Evolutionary conservation across 306 rosid species (phyloP), one percentile per base, ranked within the genome.

Genomic region (Quillaja saponaria): DNA sequence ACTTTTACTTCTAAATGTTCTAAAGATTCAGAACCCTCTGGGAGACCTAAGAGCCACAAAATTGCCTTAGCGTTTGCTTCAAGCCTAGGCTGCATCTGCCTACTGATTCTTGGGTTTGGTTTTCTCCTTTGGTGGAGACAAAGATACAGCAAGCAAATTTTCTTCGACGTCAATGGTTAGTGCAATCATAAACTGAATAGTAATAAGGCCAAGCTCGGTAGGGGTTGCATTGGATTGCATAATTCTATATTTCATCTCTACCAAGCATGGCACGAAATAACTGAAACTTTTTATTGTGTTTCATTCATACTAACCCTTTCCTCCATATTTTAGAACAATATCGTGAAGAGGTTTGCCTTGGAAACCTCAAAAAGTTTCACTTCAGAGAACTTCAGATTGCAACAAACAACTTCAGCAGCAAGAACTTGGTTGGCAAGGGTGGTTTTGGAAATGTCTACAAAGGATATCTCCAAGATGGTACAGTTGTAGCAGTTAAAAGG

Each of bases 371-470:
- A 76, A 81, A 81, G 67, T 89, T 89, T 61, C 91, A 80, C 62
- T 89, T 89, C 76, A 78, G 91, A 83, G 99, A 94, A 54, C 96
- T 94, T 73, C 99, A 94, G 53, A 49, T 77, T 48, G 96, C 96
- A 15, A 92, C 99, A 49, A 79, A 84, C 72, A 84, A 84, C 68
- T 92, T 92, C 87, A 84, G 96, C 87, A 76, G 84, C 80, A 88
- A 86, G 61, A 86, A 88, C 76, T 68, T 92, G 81, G 44, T 89
- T 19, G 99, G 96, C 0, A 88, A 84, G 71, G 99, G 99, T 11
- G 99, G 99, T 11, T 92, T 84, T 18, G 99, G 96, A 44, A 76
- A 92, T 78, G 99, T 92, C n/a, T 92, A 86, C 79, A 92, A 86
- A 86, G 99, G 96, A 31, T 73, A 61, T 72, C 95, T 92, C 20